Conservation (phyloP, 176 grass and related monocot species). For the Sorghum bicolor region DNA sequence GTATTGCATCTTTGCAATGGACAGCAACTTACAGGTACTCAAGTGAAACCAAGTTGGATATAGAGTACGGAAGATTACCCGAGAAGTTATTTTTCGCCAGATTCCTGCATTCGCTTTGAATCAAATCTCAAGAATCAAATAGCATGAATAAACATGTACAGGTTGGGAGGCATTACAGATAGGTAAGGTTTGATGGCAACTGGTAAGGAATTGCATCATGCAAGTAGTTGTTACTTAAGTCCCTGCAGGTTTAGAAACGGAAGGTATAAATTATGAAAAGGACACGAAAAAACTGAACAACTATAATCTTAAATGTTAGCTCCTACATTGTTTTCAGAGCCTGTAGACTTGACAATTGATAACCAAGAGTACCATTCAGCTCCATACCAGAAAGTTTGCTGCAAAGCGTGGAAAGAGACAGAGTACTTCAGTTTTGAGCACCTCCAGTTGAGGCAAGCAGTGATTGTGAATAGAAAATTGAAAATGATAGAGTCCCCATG, state of each 20-base stretch:
- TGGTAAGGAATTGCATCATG: conserved; percentile 79
- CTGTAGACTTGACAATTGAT: conserved; percentile 61
- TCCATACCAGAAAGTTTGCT: conserved; percentile 79
- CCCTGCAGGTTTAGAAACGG: conserved; percentile 51
- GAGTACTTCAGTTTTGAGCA: conserved; percentile 9
- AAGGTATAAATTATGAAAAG: conserved; percentile 10
- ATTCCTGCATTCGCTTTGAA: conserved; percentile 55
- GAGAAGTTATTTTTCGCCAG: conserved; percentile 73
- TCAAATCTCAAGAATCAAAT: conserved; percentile 17
- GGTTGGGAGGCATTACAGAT: conserved; percentile 64
- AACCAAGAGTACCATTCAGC: conserved; percentile 86
- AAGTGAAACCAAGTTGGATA: conserved; percentile 68
- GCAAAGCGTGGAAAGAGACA: conserved; percentile 36
- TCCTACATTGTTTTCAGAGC: conserved; percentile 77
- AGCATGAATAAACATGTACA: conserved; percentile 20
- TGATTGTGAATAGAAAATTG: not conserved
- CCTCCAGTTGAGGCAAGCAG: not conserved
- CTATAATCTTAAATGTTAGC: conserved; percentile 21
- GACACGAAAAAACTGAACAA: not conserved
- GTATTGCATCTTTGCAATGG: conserved; percentile 10
- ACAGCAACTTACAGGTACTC: conserved; percentile 76
- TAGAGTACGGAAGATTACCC: conserved; percentile 75
- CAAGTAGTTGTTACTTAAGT: conserved; percentile 81
- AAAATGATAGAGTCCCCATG: not conserved
- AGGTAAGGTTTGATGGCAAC: conserved; percentile 74